These are phyloP conservation scores for Nakaseomyces bracarensis DNA, from an alignment of 1,139 yeast genomes.

Conservation along the genomic window DNA sequence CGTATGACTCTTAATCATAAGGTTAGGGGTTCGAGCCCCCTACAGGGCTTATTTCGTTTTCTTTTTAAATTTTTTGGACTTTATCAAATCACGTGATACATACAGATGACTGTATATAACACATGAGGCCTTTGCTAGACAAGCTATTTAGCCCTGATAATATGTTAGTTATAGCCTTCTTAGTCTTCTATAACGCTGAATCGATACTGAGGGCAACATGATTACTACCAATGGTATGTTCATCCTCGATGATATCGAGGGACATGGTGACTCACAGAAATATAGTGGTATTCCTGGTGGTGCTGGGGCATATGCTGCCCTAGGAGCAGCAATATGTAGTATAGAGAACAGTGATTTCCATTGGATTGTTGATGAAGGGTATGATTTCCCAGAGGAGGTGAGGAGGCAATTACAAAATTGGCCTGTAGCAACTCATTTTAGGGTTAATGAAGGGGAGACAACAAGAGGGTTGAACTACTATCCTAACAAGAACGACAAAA, in stretches of 20 bases:
- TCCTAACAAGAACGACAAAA: conserved; percentile 36
- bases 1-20: conserved; percentile 41
- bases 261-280: conserved; percentile 34
- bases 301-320: conserved; percentile 75
- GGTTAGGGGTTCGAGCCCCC: conserved; percentile 43
- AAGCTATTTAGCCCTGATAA: no score
- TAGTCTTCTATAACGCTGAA: no score
- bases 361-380: conserved; percentile 73
- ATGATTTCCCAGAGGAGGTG: conserved; percentile 56
- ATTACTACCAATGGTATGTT: conserved; percentile 77
- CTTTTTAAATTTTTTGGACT: not conserved
- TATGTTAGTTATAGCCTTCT: no score
- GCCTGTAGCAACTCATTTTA: conserved; percentile 51
- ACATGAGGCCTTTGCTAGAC: not conserved
- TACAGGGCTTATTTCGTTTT: conserved; percentile 33
- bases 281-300: conserved; percentile 70
- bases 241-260: conserved; percentile 77
- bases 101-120: not conserved
- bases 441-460: conserved; percentile 51
- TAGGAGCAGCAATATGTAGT: conserved; percentile 60
- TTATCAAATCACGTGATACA: not conserved
- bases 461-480: conserved; percentile 79
- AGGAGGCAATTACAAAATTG: conserved; percentile 44
- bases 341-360: conserved; percentile 37
- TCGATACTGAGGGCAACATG: no score